These are phyloP conservation scores for Eucommia ulmoides DNA, from an alignment of 257 asterid genomes.

Conservation along the genomic window DNA sequence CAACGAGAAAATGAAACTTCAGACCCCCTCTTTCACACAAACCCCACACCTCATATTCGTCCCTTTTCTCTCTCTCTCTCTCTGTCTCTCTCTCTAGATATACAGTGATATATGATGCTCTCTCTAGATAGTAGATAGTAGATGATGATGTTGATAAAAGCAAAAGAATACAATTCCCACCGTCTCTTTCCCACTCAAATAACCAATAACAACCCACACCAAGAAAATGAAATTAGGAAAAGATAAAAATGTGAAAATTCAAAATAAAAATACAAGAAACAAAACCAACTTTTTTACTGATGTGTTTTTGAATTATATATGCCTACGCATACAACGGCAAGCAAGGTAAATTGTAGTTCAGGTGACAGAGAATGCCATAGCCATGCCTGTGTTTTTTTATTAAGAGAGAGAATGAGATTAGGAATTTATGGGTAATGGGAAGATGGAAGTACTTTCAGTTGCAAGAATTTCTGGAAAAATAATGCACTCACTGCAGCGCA, in stretches of 20 bases:
- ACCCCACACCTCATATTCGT: slow-evolving; percentile 4
- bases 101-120: no score
- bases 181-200: neutral
- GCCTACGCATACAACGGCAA: neutral
- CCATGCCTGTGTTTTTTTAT: neutral
- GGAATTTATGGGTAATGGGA: no score
- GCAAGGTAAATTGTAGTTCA: neutral
- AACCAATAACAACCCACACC: neutral
- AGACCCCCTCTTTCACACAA: slow-evolving; percentile 33
- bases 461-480: no score
- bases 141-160: neutral
- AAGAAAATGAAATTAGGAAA: neutral
- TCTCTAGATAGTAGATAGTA: no score
- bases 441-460: no score
- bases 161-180: neutral
- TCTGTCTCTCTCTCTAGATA: slow-evolving; percentile 1
- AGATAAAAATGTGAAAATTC: neutral
- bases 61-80: slow-evolving; percentile 10
- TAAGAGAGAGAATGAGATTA: neutral
- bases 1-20: slow-evolving; percentile 54
- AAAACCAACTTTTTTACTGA: neutral
- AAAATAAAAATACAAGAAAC: neutral
- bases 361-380: neutral
- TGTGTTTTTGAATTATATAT: neutral
- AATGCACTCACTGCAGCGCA: no score